Conservation (phyloP, 192 early-diverging fungal genomes). For the Coemansia sp. region DNA sequence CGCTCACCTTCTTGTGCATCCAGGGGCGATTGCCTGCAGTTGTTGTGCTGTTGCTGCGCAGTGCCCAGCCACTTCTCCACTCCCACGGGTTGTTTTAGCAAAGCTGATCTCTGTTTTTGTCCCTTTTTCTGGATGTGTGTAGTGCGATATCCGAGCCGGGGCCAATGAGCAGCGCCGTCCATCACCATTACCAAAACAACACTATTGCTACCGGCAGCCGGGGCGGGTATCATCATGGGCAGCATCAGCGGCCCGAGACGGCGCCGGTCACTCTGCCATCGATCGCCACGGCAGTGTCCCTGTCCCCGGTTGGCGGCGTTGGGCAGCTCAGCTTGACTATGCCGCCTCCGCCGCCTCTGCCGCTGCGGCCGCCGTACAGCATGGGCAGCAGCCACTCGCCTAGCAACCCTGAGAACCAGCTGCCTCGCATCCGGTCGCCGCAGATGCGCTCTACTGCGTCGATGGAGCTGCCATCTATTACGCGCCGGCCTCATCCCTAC, state of each 20-base stretch:
- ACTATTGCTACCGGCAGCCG: background rate
- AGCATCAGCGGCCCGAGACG: background rate
- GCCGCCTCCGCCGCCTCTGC: conserved; percentile 13
- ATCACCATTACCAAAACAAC: conserved; percentile 1
- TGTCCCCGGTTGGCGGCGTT: background rate
- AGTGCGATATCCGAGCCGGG: conserved; percentile 41
- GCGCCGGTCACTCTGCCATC: conserved; percentile 21
- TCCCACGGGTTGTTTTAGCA: background rate
- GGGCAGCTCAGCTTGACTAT: background rate
- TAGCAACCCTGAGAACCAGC: conserved; percentile 19
- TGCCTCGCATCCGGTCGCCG: conserved; percentile 41
- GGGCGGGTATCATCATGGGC: background rate
- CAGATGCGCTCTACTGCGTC: conserved; percentile 22
- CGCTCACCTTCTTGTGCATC: background rate
- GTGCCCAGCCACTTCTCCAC: background rate
- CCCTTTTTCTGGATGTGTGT: conserved; percentile 8
- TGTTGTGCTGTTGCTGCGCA: conserved; percentile 4
- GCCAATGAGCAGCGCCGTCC: conserved; percentile 3
- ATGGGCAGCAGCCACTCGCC: conserved; percentile 15
- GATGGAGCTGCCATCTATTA: conserved; percentile 30
- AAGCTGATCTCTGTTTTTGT: conserved; percentile 1
- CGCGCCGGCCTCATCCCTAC: conserved; percentile 44
- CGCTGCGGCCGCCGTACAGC: conserved; percentile 28
- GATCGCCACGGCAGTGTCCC: conserved; percentile 18
- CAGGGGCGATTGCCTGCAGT: conserved; percentile 1